Evolutionary conservation across 2,329 filamentous ascomycete species (phyloP), one percentile per base, ranked within the genome.

Genomic region (Emmonsia crescens): DNA sequence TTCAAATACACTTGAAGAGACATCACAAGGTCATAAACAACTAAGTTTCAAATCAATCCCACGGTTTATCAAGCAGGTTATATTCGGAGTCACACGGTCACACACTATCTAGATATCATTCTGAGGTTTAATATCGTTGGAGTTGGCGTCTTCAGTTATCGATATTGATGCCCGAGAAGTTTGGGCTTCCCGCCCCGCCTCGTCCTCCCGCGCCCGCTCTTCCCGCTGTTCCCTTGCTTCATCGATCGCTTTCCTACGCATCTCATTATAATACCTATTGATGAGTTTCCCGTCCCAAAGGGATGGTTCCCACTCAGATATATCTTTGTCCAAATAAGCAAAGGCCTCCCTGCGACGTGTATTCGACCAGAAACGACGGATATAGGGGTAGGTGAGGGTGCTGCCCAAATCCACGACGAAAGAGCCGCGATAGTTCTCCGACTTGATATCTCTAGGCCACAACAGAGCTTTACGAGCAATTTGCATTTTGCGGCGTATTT

Each of bases 341-440:
- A 58, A 58, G 3, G 3, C 16, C 36, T 58, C 56, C 21, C 56
- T 58, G 3, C 56, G 56, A n/a, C 33, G 27, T 42, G 56, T 33
- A 19, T 58, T 44, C 38, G 24, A 58, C 38, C 38, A 58, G 29
- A 46, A 27, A 24, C 38, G 56, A 21, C 21, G 56, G n/a, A 60
- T n/a, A 57, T 62, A 61, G 14, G 62, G 63, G n/a, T 61, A 64
- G 9, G 61, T 64, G 14, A 12, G 33, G 44, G 52, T 51, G 1
- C n/a, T 55, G 21, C 63, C 63, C 49, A 64, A 21, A 42, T 63
- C 63, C 46, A 64, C 59, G 24, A 64, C 5, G 44, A 61, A 63
- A 1, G 61, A 63, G 24, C 61, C 63, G 5, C 61, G 63, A 44
- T 61, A 64, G 46, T 64, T 65, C 19, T 46, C 46, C 10, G 64